These are phyloP conservation scores for Xylaria sp. DNA, from an alignment of 2,329 filamentous ascomycete genomes.

Conservation along the genomic window DNA sequence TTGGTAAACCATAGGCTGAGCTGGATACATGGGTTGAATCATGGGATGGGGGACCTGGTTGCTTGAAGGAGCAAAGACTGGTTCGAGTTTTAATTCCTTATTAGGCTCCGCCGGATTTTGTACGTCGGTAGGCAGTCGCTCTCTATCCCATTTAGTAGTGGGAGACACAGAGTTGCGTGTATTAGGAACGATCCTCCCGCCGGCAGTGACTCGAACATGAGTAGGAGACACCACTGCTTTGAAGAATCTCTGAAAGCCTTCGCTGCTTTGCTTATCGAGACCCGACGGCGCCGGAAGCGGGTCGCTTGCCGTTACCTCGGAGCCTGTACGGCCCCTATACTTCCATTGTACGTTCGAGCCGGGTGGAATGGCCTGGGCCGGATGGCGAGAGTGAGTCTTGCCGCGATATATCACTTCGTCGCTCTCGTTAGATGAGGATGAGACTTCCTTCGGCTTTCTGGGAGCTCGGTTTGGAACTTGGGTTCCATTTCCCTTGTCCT, in stretches of 20 bases:
- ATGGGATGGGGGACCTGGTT: constrained; percentile 40
- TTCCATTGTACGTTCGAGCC: constrained; percentile 51
- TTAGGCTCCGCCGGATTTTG: constrained; percentile 42
- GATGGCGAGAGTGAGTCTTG: constrained; percentile 47
- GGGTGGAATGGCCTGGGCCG: constrained; percentile 9
- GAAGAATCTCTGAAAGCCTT: constrained; percentile 76
- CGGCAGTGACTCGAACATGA: constrained; percentile 74
- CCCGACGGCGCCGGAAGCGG: constrained; percentile 66
- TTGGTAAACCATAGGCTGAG: constrained; percentile 40
- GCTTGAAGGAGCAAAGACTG: constrained; percentile 24
- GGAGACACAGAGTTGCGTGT: constrained; percentile 66
- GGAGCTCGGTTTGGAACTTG: constrained; percentile 39
- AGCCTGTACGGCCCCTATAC: constrained; percentile 59
- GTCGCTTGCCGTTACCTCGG: constrained; percentile 56
- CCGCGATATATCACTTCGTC: constrained; percentile 54
- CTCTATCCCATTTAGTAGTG: constrained; percentile 62
- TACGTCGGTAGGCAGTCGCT: constrained; percentile 49
- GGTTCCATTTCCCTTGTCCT: constrained; percentile 38
- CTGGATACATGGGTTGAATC: constrained; percentile 38
- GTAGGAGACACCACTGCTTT: constrained; percentile 75
- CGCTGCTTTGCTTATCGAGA: constrained; percentile 65
- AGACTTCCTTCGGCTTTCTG: constrained; percentile 50
- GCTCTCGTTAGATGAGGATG: constrained; percentile 52
- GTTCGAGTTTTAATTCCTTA: constrained; percentile 39
- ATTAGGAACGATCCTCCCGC: constrained; percentile 74